A percentile compares a stretch with the other conserved stretches of the same genome.
These are phyloP conservation scores for Cryphonectria naterciae DNA, from an alignment of 2,329 filamentous ascomycete genomes.

Conservation along the genomic window DNA sequence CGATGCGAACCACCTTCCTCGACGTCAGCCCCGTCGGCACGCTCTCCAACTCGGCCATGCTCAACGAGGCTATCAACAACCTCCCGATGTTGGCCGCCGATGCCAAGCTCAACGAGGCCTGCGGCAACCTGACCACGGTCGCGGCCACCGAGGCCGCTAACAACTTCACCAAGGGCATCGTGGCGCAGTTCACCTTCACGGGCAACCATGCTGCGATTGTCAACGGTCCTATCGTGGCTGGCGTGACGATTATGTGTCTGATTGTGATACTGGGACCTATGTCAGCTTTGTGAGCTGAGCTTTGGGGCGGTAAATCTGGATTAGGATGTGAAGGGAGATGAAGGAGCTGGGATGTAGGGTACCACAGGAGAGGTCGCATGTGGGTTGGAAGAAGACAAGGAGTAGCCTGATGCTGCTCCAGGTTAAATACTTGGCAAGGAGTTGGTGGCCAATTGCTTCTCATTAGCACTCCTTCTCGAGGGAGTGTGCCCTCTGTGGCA, in stretches of 20 bases:
- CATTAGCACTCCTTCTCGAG: neutral
- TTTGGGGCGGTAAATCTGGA: neutral
- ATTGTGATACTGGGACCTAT: neutral
- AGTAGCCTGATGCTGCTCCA: neutral
- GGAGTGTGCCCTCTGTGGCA: neutral
- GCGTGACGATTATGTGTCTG: slow-evolving; percentile 10
- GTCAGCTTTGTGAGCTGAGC: slow-evolving; percentile 8
- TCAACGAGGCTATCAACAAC: slow-evolving; percentile 46
- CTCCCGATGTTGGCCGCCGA: slow-evolving; percentile 45
- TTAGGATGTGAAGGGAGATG: no score
- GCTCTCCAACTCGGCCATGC: slow-evolving; percentile 42
- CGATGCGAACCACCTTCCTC: slow-evolving; percentile 51
- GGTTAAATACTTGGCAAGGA: neutral
- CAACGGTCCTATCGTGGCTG: slow-evolving; percentile 14
- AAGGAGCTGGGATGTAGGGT: neutral
- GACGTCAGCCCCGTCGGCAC: slow-evolving; percentile 48
- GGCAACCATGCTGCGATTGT: slow-evolving; percentile 6
- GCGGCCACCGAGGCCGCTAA: slow-evolving; percentile 47
- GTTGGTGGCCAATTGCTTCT: neutral
- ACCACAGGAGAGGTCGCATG: neutral
- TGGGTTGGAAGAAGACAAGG: neutral
- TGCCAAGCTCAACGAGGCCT: slow-evolving; percentile 45
- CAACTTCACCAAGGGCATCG: slow-evolving; percentile 49
- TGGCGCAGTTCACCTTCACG: slow-evolving; percentile 38
- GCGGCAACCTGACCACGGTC: slow-evolving; percentile 50